Percentiles rank a stretch among this genome's conserved stretches.
These are phyloP conservation scores for Nakazawaea populi DNA, from an alignment of 805 yeast species.

Conservation along the genomic window DNA sequence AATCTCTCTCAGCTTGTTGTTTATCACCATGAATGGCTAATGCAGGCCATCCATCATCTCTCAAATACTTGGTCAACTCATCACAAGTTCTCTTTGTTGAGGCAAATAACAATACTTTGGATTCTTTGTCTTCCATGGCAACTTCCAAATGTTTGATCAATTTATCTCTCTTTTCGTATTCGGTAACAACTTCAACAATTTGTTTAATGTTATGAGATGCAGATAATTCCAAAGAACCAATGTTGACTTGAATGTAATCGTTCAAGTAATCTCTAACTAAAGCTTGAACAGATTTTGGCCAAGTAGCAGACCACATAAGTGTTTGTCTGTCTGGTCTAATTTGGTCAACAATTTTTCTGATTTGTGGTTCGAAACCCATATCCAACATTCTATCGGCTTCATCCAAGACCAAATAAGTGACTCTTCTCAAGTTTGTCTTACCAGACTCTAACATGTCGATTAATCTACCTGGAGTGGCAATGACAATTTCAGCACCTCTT, in stretches of 20 bases:
- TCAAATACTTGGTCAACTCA: conserved; percentile 82
- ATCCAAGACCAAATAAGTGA: conserved; percentile 93
- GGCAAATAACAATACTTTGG: conserved; percentile 84
- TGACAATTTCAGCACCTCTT: conserved; percentile 92
- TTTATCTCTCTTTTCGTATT: conserved; percentile 92
- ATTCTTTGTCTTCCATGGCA: conserved; percentile 64
- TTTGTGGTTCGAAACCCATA: conserved; percentile 99
- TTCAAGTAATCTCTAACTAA: conserved; percentile 86
- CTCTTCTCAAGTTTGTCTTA: conserved; percentile 92
- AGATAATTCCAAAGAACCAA: conserved; percentile 92
- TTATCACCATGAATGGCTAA: conserved; percentile 98
- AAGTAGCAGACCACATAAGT: conserved; percentile 99
- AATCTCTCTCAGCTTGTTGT: conserved; percentile 96
- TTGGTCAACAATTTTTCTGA: conserved; percentile 92
- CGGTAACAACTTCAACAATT: conserved; percentile 83
- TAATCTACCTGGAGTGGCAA: conserved; percentile 99
- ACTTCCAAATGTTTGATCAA: conserved; percentile 75
- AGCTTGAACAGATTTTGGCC: conserved; percentile 98
- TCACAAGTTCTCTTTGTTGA: conserved; percentile 99
- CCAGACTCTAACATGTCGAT: conserved; percentile 95
- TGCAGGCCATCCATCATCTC: conserved; percentile 98
- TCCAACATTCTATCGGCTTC: conserved; percentile 99
- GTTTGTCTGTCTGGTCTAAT: conserved; percentile 99
- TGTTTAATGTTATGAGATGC: conserved; percentile 97
- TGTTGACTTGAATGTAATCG: conserved; percentile 93